Evolutionary conservation across 2,329 filamentous ascomycete species (phyloP).

Genomic region (Mariannaea sp.): DNA sequence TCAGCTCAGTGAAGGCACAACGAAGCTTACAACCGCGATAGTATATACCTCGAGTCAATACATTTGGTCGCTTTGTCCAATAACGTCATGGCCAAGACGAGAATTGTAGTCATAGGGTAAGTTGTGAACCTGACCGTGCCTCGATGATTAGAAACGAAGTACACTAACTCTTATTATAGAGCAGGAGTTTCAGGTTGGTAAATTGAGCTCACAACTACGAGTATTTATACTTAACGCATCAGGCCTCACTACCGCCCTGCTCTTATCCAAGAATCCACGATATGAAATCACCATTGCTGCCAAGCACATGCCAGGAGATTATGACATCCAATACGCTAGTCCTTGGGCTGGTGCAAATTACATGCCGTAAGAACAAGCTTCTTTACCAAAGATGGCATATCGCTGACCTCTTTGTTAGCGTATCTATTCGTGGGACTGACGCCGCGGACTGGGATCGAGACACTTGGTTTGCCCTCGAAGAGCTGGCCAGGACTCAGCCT

Average conservation of each 20-base stretch:
- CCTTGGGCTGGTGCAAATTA: slow-evolving; percentile 12
- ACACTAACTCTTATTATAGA: neutral
- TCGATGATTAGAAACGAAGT: neutral
- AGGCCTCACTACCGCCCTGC: slow-evolving; percentile 14
- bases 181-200: slow-evolving; percentile 15
- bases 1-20: too few relatives aligned
- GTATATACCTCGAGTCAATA: neutral
- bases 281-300: slow-evolving; percentile 13
- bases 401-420: neutral
- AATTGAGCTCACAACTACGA: neutral
- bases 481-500: slow-evolving; percentile 7
- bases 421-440: slow-evolving; percentile 7
- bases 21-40: neutral
- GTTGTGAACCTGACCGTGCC: neutral
- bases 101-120: slow-evolving; percentile 16
- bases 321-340: slow-evolving; percentile 16
- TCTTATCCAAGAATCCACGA: slow-evolving; percentile 10
- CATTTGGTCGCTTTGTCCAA: neutral
- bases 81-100: slow-evolving; percentile 6
- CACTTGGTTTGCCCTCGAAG: slow-evolving; percentile 13
- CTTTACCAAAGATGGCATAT: neutral
- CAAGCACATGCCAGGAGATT: slow-evolving; percentile 18
- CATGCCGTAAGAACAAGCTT: slow-evolving; percentile 13
- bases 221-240: neutral
- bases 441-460: slow-evolving; percentile 13